phyloP scores from a whole-genome alignment of 768 basidiomycete species.

The Austroboletus eburneus region DNA sequence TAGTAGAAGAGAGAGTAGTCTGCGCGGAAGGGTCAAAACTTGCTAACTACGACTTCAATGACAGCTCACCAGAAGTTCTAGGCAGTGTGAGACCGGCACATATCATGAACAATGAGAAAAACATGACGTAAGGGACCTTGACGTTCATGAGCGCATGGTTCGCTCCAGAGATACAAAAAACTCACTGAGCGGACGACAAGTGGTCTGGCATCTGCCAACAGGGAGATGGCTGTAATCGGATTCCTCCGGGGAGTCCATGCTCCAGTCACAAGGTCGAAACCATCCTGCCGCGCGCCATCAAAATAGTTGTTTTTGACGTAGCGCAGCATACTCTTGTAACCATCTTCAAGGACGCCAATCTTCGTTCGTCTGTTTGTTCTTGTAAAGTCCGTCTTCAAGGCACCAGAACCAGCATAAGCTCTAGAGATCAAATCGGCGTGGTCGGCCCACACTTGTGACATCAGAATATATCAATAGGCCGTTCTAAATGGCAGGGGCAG shows the following conservation, averaged over 20 bases:
- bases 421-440: conserved; percentile 88
- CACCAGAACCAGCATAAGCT: conserved; percentile 93
- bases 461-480: too few species aligned
- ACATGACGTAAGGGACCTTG: conserved; percentile 81
- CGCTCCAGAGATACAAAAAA: conserved; percentile 11
- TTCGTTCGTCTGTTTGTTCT: conserved; percentile 86
- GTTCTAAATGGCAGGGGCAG: too few species aligned
- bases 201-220: conserved; percentile 78
- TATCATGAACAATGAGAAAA: conserved; percentile 84
- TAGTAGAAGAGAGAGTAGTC: conserved; percentile 86
- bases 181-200: conserved; percentile 77
- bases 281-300: conserved; percentile 91
- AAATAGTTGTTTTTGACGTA: conserved; percentile 97
- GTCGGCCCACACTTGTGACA: conserved; percentile 99
- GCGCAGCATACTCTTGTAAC: conserved; percentile 74
- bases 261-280: conserved; percentile 91
- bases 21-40: conserved; percentile 27
- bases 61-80: conserved; percentile 71
- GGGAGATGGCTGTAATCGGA: conserved; percentile 62
- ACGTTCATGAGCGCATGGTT: conserved; percentile 3
- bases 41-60: not conserved
- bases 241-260: conserved; percentile 82
- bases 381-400: conserved; percentile 95
- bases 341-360: conserved; percentile 79
- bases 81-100: conserved; percentile 83